These are phyloP conservation scores for Thraustochytrium sp. DNA, from an alignment of 352 stramenopile species.

Conservation along the genomic window DNA sequence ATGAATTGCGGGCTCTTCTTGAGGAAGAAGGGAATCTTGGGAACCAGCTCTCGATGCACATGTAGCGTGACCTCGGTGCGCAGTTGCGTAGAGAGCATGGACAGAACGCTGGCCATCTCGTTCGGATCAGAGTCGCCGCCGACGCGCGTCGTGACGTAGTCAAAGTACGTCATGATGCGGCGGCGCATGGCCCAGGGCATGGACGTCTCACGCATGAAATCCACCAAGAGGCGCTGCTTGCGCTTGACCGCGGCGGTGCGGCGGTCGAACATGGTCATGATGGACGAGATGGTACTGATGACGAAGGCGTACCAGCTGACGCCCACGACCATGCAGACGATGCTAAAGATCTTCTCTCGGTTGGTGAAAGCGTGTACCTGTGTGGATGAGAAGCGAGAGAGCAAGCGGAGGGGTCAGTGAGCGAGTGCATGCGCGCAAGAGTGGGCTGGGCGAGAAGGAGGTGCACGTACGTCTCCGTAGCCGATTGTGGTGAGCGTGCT, in stretches of 20 bases:
- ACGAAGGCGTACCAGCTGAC: conserved; percentile 68
- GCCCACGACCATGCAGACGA: conserved; percentile 65
- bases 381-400: conserved; percentile 68
- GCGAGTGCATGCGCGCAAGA: no score
- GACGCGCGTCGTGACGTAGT: conserved; percentile 4
- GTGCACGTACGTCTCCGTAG: conserved; percentile 69
- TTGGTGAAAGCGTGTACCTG: conserved; percentile 68
- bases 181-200: conserved; percentile 30
- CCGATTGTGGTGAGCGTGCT: conserved; percentile 68
- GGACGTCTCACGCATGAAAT: conserved; percentile 42
- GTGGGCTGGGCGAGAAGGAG: background rate
- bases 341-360: conserved; percentile 63
- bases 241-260: conserved; percentile 5
- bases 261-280: conserved; percentile 59
- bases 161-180: conserved; percentile 40
- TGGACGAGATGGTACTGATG: conserved; percentile 73
- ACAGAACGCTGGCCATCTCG: conserved; percentile 45
- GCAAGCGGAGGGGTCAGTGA: conserved; percentile 65
- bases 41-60: conserved; percentile 45
- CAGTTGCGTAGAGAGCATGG: conserved; percentile 36
- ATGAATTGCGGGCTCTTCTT: conserved; percentile 47
- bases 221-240: conserved; percentile 36
- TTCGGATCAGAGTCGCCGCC: background rate
- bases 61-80: conserved; percentile 47
- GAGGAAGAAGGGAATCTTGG: conserved; percentile 47